Evolutionary conservation across 208 protist genomes (phyloP).

Genomic region (Crithidia brevicula): DNA sequence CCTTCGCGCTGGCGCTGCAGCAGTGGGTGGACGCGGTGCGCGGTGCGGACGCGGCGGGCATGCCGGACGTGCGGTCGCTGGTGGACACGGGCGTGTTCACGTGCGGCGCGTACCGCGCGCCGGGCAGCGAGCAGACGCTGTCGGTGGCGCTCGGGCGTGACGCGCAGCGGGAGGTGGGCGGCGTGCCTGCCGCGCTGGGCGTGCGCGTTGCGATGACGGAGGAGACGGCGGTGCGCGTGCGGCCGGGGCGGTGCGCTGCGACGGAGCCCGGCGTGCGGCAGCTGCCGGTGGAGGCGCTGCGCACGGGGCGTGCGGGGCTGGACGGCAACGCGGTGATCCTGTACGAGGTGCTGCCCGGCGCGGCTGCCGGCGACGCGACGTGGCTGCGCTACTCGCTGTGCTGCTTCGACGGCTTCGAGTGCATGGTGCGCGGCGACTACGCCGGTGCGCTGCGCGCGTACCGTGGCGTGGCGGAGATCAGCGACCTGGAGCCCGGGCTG

Average conservation of each 20-base stretch:
- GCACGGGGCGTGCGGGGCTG: constrained; percentile 10
- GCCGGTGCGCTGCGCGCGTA: constrained; percentile 31
- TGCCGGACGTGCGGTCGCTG: constrained; percentile 28
- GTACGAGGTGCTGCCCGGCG: constrained; percentile 35
- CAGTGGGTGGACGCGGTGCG: no score
- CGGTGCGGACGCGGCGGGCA: neutral
- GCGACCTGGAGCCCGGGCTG: constrained; percentile 24
- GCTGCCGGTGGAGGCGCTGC: constrained; percentile 39
- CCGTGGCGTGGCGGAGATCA: constrained; percentile 26
- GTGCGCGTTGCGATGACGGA: constrained; percentile 39
- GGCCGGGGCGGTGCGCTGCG: neutral
- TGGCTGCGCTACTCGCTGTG: constrained; percentile 32
- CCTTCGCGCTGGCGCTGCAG: constrained; percentile 26
- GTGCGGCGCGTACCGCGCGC: constrained; percentile 17
- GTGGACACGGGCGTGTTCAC: constrained; percentile 38
- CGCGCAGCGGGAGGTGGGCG: constrained; percentile 26
- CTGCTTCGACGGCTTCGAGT: constrained; percentile 38
- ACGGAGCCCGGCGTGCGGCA: constrained; percentile 26
- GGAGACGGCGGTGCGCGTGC: constrained; percentile 45
- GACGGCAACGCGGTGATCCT: constrained; percentile 31
- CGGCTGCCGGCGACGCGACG: constrained; percentile 14
- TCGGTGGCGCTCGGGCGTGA: constrained; percentile 36
- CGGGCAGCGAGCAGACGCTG: constrained; percentile 21
- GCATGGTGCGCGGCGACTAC: constrained; percentile 53
- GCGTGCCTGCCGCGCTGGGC: constrained; percentile 28